A percentile compares a stretch with the other conserved stretches of the same genome.
Conservation (phyloP, 2,329 filamentous ascomycete species). For the Laburnicola sp. region DNA sequence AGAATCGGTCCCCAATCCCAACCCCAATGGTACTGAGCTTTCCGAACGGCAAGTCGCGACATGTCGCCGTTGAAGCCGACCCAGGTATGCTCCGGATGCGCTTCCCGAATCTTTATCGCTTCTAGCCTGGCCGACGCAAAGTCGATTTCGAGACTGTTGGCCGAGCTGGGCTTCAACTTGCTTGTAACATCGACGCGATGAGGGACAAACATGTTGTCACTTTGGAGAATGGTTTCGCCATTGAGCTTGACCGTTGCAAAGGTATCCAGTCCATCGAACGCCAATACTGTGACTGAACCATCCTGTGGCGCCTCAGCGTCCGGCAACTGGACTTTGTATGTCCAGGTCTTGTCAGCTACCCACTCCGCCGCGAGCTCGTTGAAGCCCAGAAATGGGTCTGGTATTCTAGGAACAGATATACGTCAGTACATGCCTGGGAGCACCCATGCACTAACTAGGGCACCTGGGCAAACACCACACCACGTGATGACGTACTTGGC, state of each 20-base stretch:
- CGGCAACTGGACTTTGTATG: conserved; percentile 50
- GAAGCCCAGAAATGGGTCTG: conserved; percentile 55
- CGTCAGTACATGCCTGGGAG: conserved; percentile 22
- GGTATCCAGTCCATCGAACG: conserved; percentile 67
- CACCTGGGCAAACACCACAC: conserved; percentile 9
- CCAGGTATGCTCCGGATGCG: conserved; percentile 61
- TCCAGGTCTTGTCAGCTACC: conserved; percentile 55
- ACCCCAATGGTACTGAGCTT: conserved; percentile 56
- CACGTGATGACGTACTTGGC: conserved; percentile 45
- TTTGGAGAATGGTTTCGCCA: conserved; percentile 55
- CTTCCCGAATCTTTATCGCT: conserved; percentile 56
- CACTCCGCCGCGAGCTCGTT: conserved; percentile 55
- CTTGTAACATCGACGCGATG: conserved; percentile 58
- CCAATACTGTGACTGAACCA: conserved; percentile 51
- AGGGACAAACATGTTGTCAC: conserved; percentile 67
- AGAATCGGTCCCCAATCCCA: conserved; percentile 57
- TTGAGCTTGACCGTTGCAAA: conserved; percentile 63
- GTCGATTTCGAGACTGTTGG: conserved; percentile 58
- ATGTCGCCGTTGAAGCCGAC: conserved; percentile 56
- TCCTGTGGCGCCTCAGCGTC: conserved; percentile 28
- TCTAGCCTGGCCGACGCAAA: conserved; percentile 61
- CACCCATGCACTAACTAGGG: conserved; percentile 13
- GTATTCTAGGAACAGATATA: conserved; percentile 44
- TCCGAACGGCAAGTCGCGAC: conserved; percentile 58
- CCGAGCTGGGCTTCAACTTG: conserved; percentile 38